Conservation (phyloP, 2,329 filamentous ascomycete species). For the Cladosporium velox region DNA sequence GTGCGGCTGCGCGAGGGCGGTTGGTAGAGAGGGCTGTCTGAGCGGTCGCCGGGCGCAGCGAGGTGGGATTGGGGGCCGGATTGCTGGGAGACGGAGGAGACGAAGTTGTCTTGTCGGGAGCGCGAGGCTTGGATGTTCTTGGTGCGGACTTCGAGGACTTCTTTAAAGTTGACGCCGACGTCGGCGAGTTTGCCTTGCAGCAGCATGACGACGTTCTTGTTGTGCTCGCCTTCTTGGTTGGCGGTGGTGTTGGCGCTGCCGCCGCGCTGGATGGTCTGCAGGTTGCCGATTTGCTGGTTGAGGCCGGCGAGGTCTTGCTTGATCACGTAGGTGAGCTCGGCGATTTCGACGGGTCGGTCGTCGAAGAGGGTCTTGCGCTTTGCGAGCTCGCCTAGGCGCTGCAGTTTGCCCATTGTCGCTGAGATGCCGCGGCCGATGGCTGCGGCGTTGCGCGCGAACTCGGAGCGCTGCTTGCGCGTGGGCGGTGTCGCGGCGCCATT, state of each 20-base stretch:
- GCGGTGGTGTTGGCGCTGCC: conserved; percentile 23
- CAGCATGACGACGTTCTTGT: conserved; percentile 93
- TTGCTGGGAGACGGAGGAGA: conserved; percentile 82
- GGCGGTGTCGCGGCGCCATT: conserved; percentile 50
- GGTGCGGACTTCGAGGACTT: conserved; percentile 91
- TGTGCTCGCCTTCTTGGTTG: conserved; percentile 90
- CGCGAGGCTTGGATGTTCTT: conserved; percentile 97
- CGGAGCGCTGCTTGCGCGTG: conserved; percentile 62
- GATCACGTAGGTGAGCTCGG: conserved; percentile 94
- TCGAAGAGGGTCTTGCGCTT: conserved; percentile 96
- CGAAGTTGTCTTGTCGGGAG: conserved; percentile 93
- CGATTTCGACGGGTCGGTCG: conserved; percentile 93
- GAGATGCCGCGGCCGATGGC: conserved; percentile 91
- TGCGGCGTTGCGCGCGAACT: conserved; percentile 89
- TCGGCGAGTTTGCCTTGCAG: conserved; percentile 89
- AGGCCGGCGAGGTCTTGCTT: conserved; percentile 88
- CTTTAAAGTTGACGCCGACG: conserved; percentile 94
- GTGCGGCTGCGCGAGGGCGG: conserved; percentile 23
- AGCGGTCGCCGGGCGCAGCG: conserved; percentile 27
- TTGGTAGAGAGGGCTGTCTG: conserved; percentile 44
- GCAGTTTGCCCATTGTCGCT: conserved; percentile 89
- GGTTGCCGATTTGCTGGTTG: conserved; percentile 81
- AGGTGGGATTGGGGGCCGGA: conserved; percentile 49
- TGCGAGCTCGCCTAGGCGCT: conserved; percentile 91
- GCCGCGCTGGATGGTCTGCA: conserved; percentile 69